Evolutionary conservation across 2,329 filamentous ascomycete genomes (phyloP).

Genomic region (Stromatinia cepivora): DNA sequence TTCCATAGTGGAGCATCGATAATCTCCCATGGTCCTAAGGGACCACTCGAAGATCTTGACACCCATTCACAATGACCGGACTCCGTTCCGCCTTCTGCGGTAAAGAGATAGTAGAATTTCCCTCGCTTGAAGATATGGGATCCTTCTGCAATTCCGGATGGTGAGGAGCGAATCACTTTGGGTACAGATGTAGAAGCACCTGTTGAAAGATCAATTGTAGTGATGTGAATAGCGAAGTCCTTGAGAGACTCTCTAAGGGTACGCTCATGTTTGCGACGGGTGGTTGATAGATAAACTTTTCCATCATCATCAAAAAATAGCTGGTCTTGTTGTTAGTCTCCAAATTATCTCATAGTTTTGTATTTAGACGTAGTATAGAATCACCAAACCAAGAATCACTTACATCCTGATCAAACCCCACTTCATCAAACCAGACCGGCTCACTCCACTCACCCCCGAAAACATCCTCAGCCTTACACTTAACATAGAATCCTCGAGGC

Average conservation of each 20-base stretch:
- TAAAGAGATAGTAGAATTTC: conserved; percentile 54
- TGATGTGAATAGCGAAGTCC: conserved; percentile 41
- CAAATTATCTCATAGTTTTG: not conserved
- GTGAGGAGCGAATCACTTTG: conserved; percentile 39
- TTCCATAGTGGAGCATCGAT: conserved; percentile 10
- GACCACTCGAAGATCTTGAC: conserved; percentile 2
- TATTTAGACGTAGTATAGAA: not conserved
- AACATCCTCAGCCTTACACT: conserved; percentile 15
- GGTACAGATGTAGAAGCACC: conserved; percentile 43
- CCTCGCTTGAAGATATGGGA: conserved; percentile 56
- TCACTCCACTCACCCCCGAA: conserved; percentile 17
- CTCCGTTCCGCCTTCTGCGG: conserved; percentile 55
- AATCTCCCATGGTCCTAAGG: conserved; percentile 15
- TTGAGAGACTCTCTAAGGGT: not conserved
- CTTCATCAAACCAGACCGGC: conserved; percentile 21
- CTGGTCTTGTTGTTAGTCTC: not conserved
- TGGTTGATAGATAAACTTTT: conserved; percentile 45
- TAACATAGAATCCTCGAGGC: conserved; percentile 17
- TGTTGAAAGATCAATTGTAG: conserved; percentile 45
- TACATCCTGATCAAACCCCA: conserved; percentile 22
- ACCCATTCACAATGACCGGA: conserved; percentile 44
- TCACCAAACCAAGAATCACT: not conserved
- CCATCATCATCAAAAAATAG: conserved; percentile 57
- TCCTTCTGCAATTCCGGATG: conserved; percentile 56
- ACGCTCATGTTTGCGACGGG: conserved; percentile 13